Conservation (phyloP, 2,329 filamentous ascomycete species). For the Sphaerulina vaccinii region DNA sequence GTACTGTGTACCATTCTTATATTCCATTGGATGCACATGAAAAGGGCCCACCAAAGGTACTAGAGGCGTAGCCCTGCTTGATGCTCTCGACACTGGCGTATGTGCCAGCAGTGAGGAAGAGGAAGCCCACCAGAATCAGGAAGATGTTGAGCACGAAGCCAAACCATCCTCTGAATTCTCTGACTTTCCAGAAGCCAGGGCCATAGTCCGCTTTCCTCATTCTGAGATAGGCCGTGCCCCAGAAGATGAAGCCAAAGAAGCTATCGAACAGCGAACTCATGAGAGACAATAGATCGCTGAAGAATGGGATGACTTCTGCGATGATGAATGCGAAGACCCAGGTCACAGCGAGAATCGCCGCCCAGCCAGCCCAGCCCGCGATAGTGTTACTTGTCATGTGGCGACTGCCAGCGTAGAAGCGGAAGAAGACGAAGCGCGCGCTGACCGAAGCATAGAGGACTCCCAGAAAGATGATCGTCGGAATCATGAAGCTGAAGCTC, state of each 20-base stretch:
- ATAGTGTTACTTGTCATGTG: slow-evolving; percentile 81
- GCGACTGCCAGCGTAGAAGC: slow-evolving; percentile 72
- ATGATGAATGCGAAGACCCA: slow-evolving; percentile 94
- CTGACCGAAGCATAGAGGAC: slow-evolving; percentile 89
- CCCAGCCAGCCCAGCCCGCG: slow-evolving; percentile 78
- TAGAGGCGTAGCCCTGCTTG: slow-evolving; percentile 57
- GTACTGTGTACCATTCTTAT: not conserved
- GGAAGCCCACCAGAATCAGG: slow-evolving; percentile 72
- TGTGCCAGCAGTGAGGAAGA: slow-evolving; percentile 79
- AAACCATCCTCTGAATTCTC: slow-evolving; percentile 53
- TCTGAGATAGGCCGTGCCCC: slow-evolving; percentile 76
- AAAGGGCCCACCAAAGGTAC: slow-evolving; percentile 55
- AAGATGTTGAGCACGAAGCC: slow-evolving; percentile 67
- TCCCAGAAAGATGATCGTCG: slow-evolving; percentile 87
- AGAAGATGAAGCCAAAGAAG: slow-evolving; percentile 95
- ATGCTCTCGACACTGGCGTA: slow-evolving; percentile 73
- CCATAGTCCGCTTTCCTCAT: slow-evolving; percentile 68
- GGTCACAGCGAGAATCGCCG: slow-evolving; percentile 66
- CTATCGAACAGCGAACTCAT: slow-evolving; percentile 91
- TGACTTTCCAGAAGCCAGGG: slow-evolving; percentile 51
- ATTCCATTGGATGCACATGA: slow-evolving; percentile 6
- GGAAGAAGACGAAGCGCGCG: slow-evolving; percentile 88
- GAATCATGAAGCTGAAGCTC: slow-evolving; percentile 92
- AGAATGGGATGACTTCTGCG: slow-evolving; percentile 90
- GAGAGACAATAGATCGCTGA: slow-evolving; percentile 70